Evolutionary conservation across 805 yeast species (phyloP).

Genomic region (Wickerhamomyces mucosus): DNA sequence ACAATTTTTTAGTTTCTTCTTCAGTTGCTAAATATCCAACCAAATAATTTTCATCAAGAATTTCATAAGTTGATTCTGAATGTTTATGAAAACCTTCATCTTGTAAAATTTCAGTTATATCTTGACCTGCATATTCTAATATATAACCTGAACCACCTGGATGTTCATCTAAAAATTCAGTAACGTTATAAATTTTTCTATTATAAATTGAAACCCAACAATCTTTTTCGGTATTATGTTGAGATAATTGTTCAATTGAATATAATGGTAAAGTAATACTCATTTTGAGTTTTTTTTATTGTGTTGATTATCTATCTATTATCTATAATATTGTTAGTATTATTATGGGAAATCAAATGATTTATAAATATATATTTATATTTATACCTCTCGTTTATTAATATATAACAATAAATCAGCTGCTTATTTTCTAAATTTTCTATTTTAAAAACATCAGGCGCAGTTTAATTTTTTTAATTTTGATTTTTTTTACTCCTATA

Average conservation of each 20-base stretch:
- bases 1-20: conserved; percentile 64
- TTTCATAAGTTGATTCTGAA: conserved; percentile 77
- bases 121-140: conserved; percentile 71
- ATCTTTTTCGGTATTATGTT: conserved; percentile 41
- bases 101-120: conserved; percentile 73
- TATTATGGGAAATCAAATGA: no score
- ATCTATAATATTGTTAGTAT: no score
- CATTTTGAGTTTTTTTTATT: not conserved
- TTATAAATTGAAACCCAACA: conserved; percentile 78
- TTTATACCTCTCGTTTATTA: no score
- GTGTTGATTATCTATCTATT: no score
- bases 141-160: conserved; percentile 83
- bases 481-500: no score
- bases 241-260: conserved; percentile 40
- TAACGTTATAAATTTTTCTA: conserved; percentile 79
- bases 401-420: no score
- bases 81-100: conserved; percentile 70
- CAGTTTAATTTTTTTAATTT: no score
- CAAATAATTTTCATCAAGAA: conserved; percentile 70
- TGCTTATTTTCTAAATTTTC: no score
- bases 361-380: no score
- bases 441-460: no score
- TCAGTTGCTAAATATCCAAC: conserved; percentile 79
- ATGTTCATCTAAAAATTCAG: conserved; percentile 43
- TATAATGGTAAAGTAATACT: conserved; percentile 43